Evolutionary conservation across 2,329 filamentous ascomycete species (phyloP).

Genomic region (Penicillium corylophilum): DNA sequence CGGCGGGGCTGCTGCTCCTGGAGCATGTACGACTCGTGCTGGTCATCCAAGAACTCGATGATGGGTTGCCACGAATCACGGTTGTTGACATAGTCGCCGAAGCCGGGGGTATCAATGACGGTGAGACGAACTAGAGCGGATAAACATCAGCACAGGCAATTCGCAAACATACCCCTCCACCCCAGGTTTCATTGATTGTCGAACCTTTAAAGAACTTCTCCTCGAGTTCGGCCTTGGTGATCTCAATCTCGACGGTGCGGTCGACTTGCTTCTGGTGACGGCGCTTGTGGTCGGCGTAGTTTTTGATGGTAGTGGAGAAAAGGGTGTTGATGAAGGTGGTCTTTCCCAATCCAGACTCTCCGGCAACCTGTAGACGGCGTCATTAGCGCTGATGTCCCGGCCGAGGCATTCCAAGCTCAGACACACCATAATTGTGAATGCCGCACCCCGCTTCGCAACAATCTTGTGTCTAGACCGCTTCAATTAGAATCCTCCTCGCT

Average conservation of each 20-base stretch:
- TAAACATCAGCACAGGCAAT: constrained; percentile 5
- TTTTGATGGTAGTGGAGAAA: constrained; percentile 99
- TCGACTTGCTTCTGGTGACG: constrained; percentile 99
- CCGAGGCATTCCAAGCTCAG: constrained; percentile 4
- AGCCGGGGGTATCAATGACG: constrained; percentile 97
- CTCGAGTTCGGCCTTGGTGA: constrained; percentile 98
- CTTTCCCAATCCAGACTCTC: constrained; percentile 97
- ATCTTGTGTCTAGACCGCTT: constrained; percentile 62
- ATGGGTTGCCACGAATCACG: constrained; percentile 99
- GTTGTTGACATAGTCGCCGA: constrained; percentile 99
- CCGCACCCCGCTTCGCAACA: constrained; percentile 81
- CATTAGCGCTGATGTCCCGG: constrained; percentile 25
- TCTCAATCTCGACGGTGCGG: constrained; percentile 99
- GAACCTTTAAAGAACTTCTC: constrained; percentile 99
- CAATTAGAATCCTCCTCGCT: constrained; percentile 24
- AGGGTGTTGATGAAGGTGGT: constrained; percentile 99
- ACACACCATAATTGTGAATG: constrained; percentile 97
- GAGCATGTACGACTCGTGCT: constrained; percentile 99
- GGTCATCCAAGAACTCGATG: constrained; percentile 99
- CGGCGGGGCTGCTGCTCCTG: constrained; percentile 99
- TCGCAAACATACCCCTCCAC: neutral
- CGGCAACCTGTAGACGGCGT: constrained; percentile 69
- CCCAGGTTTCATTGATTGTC: neutral
- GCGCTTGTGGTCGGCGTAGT: constrained; percentile 99
- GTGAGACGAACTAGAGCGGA: constrained; percentile 78